Evolutionary conservation across 345 rosid genomes (phyloP).

Genomic region (Erodium maritimum): DNA sequence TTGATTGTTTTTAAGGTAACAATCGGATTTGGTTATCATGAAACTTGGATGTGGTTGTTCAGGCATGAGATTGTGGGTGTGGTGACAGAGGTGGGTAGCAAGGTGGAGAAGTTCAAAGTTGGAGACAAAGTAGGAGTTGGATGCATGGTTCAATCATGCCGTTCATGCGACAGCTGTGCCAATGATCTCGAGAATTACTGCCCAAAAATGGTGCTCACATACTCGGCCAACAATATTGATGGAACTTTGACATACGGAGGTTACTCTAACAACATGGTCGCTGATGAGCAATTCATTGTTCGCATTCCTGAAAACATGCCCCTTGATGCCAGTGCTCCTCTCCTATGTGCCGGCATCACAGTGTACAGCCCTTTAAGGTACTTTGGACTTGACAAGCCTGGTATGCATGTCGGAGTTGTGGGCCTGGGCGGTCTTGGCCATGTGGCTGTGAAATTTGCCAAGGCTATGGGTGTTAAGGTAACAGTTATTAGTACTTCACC

Average conservation of each 20-base stretch:
- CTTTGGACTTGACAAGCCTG: constrained; percentile 37
- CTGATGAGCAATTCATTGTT: constrained; percentile 33
- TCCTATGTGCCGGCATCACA: constrained; percentile 66
- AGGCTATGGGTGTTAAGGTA: constrained; percentile 49
- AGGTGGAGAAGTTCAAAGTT: constrained; percentile 26
- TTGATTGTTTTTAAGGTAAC: too few species aligned
- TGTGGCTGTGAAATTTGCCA: constrained; percentile 47
- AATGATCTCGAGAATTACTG: constrained; percentile 45
- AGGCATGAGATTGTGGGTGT: constrained; percentile 33
- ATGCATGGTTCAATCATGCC: constrained; percentile 44
- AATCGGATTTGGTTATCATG: too few species aligned
- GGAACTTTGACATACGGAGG: constrained; percentile 50
- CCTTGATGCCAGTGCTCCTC: constrained; percentile 45
- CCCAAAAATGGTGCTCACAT: constrained; percentile 23
- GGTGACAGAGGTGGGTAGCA: constrained; percentile 26
- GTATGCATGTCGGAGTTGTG: constrained; percentile 48
- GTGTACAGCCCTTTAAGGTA: constrained; percentile 55
- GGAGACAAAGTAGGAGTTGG: constrained; percentile 36
- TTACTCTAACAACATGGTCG: constrained; percentile 47
- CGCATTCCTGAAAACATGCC: constrained; percentile 33
- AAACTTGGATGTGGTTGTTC: too few species aligned
- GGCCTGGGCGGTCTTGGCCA: constrained; percentile 71
- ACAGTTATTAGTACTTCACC: constrained; percentile 59
- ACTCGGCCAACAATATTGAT: constrained; percentile 17
- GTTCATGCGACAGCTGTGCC: constrained; percentile 35